Evolutionary conservation across 352 stramenopile genomes (phyloP), one percentile per base, ranked within the genome.

Genomic region (Plasmopara viticola): DNA sequence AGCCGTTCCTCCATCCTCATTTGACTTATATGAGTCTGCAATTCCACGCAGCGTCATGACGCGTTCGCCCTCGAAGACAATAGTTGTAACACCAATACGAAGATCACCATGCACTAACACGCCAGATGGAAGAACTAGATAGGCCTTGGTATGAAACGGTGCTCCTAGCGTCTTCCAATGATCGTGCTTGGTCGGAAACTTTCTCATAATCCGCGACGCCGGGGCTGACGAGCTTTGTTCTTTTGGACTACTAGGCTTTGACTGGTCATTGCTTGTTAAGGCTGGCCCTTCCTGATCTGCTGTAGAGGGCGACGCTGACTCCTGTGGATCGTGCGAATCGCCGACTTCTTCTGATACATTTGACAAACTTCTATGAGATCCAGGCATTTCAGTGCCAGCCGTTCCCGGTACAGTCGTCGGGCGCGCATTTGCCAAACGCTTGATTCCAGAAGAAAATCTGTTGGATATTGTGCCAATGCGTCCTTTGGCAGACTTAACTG

Each of bases 61-160:
- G 41, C 76, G 75, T 44, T 90, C 78, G 15, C 82, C 82, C 55
- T 93, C 82, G 51, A 93, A 93, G 8, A 89, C 76, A 40, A 93
- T 84, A 14, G 78, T 90, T 2, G 67, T 74, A 20, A 65, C 56
- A 9, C 82, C 82, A 35, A 93, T 84, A 9, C 82, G 79, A 38
- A 93, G 60, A 14, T 78, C 76, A 44, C 82, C 82, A 45, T 85
- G 79, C 7, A 93, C 73, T 53, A 90, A 70, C 4, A 88, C 56
- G 15, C 82, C 82, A 0, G 74, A 90, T 9, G 79, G 74, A 2
- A 93, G 56, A 15, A 90, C 65, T 29, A 93, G 53, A 62, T 93
- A 93, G 9, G 79, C 68, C 40, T 87, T 88, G 4, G 79, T 93
- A n/a, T 74, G 67, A 56, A 87, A 90, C 13, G 68, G 68, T 6